Percentiles rank a stretch among this genome's conserved stretches.
These are phyloP conservation scores for Chrysoporthe puriensis DNA, from an alignment of 2,329 filamentous ascomycete species.

Conservation along the genomic window DNA sequence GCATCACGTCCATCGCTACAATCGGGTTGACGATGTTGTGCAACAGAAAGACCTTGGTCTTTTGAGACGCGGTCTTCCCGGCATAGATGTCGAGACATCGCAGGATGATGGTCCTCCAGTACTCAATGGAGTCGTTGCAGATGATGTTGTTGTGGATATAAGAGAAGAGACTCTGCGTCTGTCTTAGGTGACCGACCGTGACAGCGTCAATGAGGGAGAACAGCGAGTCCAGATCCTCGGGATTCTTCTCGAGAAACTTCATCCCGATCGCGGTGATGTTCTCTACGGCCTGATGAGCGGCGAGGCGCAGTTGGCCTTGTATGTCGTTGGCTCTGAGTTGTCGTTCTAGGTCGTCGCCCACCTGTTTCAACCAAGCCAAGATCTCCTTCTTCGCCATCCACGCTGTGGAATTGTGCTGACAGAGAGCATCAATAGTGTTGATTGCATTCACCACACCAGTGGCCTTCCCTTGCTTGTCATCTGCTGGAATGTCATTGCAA, in stretches of 20 bases:
- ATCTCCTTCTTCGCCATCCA: constrained; percentile 74
- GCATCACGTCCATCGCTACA: constrained; percentile 93
- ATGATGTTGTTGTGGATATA: constrained; percentile 89
- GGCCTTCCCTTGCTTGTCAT: constrained; percentile 70
- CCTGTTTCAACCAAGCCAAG: constrained; percentile 62
- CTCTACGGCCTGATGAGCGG: constrained; percentile 86
- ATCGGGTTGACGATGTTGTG: constrained; percentile 95
- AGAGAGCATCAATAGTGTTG: constrained; percentile 80
- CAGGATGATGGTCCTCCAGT: constrained; percentile 80
- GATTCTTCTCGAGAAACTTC: constrained; percentile 74
- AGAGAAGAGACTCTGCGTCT: constrained; percentile 73
- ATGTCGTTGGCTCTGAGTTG: constrained; percentile 73
- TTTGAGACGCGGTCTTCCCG: constrained; percentile 77
- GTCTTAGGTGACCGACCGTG: constrained; percentile 80
- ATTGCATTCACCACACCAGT: constrained; percentile 83
- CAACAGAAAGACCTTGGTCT: constrained; percentile 89
- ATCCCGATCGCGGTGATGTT: constrained; percentile 86
- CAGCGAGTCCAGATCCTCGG: constrained; percentile 79
- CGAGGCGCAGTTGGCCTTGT: constrained; percentile 73
- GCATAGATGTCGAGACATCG: constrained; percentile 89
- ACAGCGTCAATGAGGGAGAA: constrained; percentile 84
- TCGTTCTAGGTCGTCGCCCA: constrained; percentile 78
- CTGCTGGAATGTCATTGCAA: constrained; percentile 64
- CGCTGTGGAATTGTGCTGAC: constrained; percentile 64
- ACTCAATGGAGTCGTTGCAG: constrained; percentile 80